Evolutionary conservation across 495 filamentous ascomycete species (phyloP).

Genomic region (Hypomontagnella monticulosa): DNA sequence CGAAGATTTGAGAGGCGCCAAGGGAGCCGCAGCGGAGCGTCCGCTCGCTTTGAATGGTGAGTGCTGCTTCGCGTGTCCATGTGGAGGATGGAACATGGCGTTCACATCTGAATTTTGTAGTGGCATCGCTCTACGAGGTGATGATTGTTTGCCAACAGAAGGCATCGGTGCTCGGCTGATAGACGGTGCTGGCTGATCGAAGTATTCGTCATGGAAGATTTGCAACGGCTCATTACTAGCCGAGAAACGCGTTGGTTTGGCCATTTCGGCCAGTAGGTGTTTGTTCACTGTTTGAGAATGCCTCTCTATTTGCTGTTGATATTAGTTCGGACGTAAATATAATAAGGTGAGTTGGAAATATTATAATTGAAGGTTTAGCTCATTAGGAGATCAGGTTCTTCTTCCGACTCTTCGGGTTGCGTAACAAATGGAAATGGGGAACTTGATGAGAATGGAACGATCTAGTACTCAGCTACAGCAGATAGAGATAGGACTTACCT

Average conservation of each 20-base stretch:
- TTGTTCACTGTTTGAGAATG: slow-evolving; percentile 20
- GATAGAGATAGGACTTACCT: slow-evolving; percentile 33
- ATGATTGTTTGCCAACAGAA: slow-evolving; percentile 52
- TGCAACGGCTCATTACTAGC: slow-evolving; percentile 65
- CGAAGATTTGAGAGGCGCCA: slow-evolving; percentile 56
- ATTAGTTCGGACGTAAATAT: slow-evolving; percentile 16
- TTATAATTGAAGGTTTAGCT: slow-evolving; percentile 14
- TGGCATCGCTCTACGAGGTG: slow-evolving; percentile 49
- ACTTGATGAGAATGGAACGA: slow-evolving; percentile 37
- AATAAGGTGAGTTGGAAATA: not conserved
- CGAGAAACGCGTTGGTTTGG: slow-evolving; percentile 67
- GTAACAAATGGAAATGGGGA: slow-evolving; percentile 33
- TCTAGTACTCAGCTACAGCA: slow-evolving; percentile 30
- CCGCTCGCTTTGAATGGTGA: slow-evolving; percentile 66
- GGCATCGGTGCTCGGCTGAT: slow-evolving; percentile 64
- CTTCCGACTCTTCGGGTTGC: slow-evolving; percentile 22
- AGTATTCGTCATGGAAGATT: slow-evolving; percentile 69
- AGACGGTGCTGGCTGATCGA: slow-evolving; percentile 54
- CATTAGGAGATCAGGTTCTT: slow-evolving; percentile 16
- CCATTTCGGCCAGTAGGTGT: slow-evolving; percentile 48
- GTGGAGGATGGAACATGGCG: slow-evolving; percentile 66
- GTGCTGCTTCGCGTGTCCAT: slow-evolving; percentile 58
- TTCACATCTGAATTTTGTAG: slow-evolving; percentile 63
- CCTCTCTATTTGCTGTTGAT: slow-evolving; percentile 18
- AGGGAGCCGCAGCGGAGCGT: slow-evolving; percentile 50